Percentiles rank a stretch among this genome's conserved stretches.
Evolutionary conservation across 2,329 filamentous ascomycete genomes (phyloP).

Genomic region (Penicillium sp.): DNA sequence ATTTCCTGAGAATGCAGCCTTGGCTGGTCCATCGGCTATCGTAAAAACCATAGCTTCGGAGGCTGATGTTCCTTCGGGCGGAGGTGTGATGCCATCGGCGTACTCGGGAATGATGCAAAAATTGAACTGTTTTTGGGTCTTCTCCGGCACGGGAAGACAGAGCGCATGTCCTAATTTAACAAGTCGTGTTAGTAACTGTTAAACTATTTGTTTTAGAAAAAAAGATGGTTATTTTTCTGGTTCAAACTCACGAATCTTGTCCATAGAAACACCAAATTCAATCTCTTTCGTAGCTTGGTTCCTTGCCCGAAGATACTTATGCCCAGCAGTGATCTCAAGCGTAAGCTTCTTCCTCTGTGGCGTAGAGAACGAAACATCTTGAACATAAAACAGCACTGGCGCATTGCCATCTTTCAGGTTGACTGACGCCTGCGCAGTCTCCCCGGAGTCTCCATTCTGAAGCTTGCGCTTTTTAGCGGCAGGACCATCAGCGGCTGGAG

Average conservation of each 20-base stretch:
- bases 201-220: background rate
- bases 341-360: slow-evolving; percentile 64
- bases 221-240: background rate
- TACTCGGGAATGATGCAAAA: slow-evolving; percentile 59
- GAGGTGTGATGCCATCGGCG: slow-evolving; percentile 49
- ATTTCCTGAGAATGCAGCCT: slow-evolving; percentile 44
- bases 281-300: slow-evolving; percentile 52
- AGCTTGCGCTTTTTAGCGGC: slow-evolving; percentile 52
- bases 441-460: slow-evolving; percentile 36
- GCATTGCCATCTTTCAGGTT: slow-evolving; percentile 34
- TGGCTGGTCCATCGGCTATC: slow-evolving; percentile 53
- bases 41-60: slow-evolving; percentile 61
- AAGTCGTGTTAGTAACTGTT: slow-evolving; percentile 7
- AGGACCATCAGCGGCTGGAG: slow-evolving; percentile 31
- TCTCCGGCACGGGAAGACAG: slow-evolving; percentile 63
- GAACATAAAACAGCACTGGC: slow-evolving; percentile 46
- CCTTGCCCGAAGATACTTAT: slow-evolving; percentile 47
- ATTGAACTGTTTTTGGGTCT: slow-evolving; percentile 61
- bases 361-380: slow-evolving; percentile 60
- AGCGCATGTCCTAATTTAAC: slow-evolving; percentile 52
- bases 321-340: slow-evolving; percentile 53
- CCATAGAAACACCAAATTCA: slow-evolving; percentile 53
- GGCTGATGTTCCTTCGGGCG: slow-evolving; percentile 41
- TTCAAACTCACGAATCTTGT: slow-evolving; percentile 46
- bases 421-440: slow-evolving; percentile 29